Base-by-base conservation (phyloP, 371 early-diverging fungal species). In the Syncephalastrum sp. region DNA sequence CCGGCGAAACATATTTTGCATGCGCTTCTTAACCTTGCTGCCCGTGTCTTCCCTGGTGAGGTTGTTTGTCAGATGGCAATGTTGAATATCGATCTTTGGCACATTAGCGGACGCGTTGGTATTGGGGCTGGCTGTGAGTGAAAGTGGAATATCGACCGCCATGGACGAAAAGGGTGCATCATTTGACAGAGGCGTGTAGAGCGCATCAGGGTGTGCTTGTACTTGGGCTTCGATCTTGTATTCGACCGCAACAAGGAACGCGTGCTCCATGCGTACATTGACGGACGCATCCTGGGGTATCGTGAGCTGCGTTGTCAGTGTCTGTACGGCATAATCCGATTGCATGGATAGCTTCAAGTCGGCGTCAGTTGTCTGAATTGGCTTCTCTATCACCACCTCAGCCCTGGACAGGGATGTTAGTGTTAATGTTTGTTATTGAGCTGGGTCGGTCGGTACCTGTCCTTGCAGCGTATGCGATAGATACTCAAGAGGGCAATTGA, bases 401-500 rank as follows among this genome's bases (percentile, higher is more conserved):
- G 55, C 47, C 23, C 47, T 46, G 7, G 8, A 33, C 8, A 10
- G 38, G 8, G 8, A 3, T 6, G 21, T 46, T 46, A 46, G 10
- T 46, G 15, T 46, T 46, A 46, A 10, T 46, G 15, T 15, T n/a
- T 46, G 46, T 6, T 46, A 6, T 48, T 48, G 1, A 48, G 38
- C 38, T 8, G 38, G 38, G 38, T 12, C 8, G 5, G 2, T 2
- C 5, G 8, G 5, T 27, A 48, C 29, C 55, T 42, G 45, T 55
- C 55, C 19, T 47, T 33, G 21, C 55, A 55, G 19, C 19, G 24
- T 17, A 55, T 29, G 13, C 17, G 24, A 45, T 47, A 55, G 21
- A 55, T 55, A 6, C 55, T 42, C 47, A 59, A 27, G 17, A 59
- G 33, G 0, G 47, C 13, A 15, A 59, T 21, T n/a, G 59, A 29